These are phyloP conservation scores for Geosmithia flava DNA, from an alignment of 2,329 filamentous ascomycete species.

Conservation along the genomic window DNA sequence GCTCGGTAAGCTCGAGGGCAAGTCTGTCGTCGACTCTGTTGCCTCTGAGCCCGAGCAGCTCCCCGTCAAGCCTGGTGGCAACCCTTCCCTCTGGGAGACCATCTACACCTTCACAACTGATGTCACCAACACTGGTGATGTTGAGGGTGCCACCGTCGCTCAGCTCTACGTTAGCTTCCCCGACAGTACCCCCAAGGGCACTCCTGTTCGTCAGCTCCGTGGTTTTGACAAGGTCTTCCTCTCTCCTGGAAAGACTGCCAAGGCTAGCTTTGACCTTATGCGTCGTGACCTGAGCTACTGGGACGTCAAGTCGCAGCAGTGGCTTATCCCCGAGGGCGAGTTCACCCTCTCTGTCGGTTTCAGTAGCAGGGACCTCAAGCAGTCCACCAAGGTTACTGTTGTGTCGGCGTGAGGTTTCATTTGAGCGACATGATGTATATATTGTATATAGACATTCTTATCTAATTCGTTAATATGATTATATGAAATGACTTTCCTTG, in stretches of 20 bases:
- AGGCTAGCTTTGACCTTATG: conserved; percentile 30
- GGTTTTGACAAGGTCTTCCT: conserved; percentile 39
- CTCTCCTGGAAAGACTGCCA: conserved; percentile 22
- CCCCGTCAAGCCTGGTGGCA: conserved; percentile 35
- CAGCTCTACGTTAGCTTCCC: conserved; percentile 42
- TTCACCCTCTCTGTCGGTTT: conserved; percentile 16
- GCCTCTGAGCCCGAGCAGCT: conserved; percentile 14
- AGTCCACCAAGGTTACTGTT: neutral
- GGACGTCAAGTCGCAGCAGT: conserved; percentile 28
- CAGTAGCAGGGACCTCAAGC: conserved; percentile 15
- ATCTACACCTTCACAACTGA: conserved; percentile 33
- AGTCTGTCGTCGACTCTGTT: conserved; percentile 10
- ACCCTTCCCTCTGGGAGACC: conserved; percentile 38
- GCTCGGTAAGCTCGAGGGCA: conserved; percentile 22
- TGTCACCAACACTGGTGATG: conserved; percentile 36
- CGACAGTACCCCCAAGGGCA: conserved; percentile 21
- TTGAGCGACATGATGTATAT: too few species aligned
- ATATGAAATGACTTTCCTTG: too few species aligned
- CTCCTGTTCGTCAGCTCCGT: conserved; percentile 34
- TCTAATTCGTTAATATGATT: too few species aligned
- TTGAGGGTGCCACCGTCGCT: conserved; percentile 34
- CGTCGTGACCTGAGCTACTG: conserved; percentile 36
- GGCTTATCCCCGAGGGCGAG: conserved; percentile 20
- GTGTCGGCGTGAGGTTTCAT: neutral
- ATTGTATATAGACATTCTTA: too few species aligned